Conservation (phyloP, 176 grass and related monocot species). For the Musa schizocarpa region DNA sequence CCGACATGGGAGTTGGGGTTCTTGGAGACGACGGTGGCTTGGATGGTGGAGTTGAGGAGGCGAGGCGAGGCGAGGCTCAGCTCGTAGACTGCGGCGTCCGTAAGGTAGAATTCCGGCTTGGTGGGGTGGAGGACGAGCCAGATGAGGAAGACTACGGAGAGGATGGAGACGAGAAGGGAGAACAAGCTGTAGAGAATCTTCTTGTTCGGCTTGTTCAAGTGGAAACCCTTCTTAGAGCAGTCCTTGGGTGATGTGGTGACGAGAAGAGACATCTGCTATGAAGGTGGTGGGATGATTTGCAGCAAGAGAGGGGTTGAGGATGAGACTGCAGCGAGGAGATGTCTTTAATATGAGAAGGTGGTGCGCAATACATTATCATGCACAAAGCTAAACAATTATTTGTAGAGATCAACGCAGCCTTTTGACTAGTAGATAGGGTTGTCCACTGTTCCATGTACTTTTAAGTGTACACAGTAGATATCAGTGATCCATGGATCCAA, state of each 20-base stretch:
- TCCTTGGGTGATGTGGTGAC: constrained; percentile 28
- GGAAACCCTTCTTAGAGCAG: constrained; percentile 36
- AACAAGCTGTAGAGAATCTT: constrained; percentile 29
- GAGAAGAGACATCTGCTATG: constrained; percentile 33
- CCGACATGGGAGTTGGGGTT: constrained; percentile 62
- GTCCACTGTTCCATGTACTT: too few relatives aligned
- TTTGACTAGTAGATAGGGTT: too few relatives aligned
- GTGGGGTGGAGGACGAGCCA: constrained; percentile 65
- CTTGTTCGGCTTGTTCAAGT: constrained; percentile 9
- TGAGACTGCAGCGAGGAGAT: too few relatives aligned
- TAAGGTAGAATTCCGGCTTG: constrained; percentile 46
- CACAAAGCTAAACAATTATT: too few relatives aligned
- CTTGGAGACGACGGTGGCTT: constrained; percentile 42
- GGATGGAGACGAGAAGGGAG: constrained; percentile 24
- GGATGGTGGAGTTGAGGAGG: constrained; percentile 23
- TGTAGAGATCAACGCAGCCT: too few relatives aligned
- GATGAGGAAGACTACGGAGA: constrained; percentile 39
- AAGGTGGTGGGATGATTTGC: neutral
- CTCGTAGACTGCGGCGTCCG: constrained; percentile 26
- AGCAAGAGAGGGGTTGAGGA: too few relatives aligned
- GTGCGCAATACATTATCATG: too few relatives aligned
- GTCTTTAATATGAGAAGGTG: too few relatives aligned
- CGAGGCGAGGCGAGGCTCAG: constrained; percentile 7
- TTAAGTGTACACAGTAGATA: too few relatives aligned
- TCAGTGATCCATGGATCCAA: too few relatives aligned